phyloP scores from a whole-genome alignment of 768 basidiomycete species.

The Leccinum sublutescens region DNA sequence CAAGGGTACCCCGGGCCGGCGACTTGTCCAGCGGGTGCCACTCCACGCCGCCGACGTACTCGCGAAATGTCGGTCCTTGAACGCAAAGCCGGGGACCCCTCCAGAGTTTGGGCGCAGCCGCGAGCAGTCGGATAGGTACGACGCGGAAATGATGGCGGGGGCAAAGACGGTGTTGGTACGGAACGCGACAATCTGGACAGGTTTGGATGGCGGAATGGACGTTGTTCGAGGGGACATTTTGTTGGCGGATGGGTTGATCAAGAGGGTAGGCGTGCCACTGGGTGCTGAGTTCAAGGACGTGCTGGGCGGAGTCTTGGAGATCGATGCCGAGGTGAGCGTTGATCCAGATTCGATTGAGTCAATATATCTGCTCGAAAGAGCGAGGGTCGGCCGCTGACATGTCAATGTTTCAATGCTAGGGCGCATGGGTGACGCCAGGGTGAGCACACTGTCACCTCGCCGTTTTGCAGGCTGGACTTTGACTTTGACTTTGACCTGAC shows the following conservation, averaged over 20 bases:
- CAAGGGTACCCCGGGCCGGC: background rate
- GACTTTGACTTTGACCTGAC: background rate
- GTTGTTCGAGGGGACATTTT: constrained; percentile 59
- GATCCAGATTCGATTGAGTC: too few species aligned
- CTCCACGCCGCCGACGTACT: constrained; percentile 32
- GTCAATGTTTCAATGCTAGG: constrained; percentile 22
- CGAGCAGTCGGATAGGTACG: constrained; percentile 54
- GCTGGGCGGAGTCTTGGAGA: constrained; percentile 26
- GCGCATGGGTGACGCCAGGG: constrained; percentile 67
- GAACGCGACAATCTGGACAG: constrained; percentile 83
- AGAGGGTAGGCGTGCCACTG: constrained; percentile 42
- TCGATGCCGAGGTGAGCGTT: constrained; percentile 42
- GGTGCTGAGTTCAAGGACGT: background rate
- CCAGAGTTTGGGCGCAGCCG: constrained; percentile 50
- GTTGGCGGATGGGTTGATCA: constrained; percentile 62
- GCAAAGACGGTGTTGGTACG: constrained; percentile 46
- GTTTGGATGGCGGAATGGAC: constrained; percentile 53
- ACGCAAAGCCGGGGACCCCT: constrained; percentile 43
- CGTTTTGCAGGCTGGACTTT: background rate
- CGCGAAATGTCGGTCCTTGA: constrained; percentile 46
- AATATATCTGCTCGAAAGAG: background rate
- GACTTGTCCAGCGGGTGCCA: constrained; percentile 13
- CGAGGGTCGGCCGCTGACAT: background rate
- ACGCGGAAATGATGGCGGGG: constrained; percentile 44
- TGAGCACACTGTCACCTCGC: constrained; percentile 5